phyloP scores from a whole-genome alignment of 208 protist genomes.

The Polymyxa betae region DNA sequence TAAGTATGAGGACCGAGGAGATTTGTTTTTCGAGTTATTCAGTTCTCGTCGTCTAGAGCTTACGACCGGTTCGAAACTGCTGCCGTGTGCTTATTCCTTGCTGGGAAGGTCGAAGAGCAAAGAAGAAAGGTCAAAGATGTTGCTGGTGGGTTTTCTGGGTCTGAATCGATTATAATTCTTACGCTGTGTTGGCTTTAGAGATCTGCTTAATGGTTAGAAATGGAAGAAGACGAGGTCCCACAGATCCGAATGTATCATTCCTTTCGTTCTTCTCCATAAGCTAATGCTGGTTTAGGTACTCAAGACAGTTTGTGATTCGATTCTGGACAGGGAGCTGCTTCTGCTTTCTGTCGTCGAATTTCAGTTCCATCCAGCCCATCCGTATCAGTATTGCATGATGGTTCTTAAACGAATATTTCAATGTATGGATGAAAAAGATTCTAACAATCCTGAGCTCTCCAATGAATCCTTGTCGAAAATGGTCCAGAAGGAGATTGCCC shows the following conservation, averaged over 20 bases:
- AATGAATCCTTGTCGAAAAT: neutral
- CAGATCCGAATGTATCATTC: neutral
- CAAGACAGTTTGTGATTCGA: neutral
- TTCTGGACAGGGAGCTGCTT: constrained; percentile 37
- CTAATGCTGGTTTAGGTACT: neutral
- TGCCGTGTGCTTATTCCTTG: constrained; percentile 23
- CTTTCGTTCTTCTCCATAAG: neutral
- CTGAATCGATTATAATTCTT: no score
- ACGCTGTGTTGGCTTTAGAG: neutral
- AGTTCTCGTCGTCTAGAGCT: neutral
- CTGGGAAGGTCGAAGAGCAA: constrained; percentile 50
- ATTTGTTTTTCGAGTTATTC: neutral
- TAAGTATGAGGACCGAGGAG: constrained; percentile 18
- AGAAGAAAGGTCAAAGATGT: constrained; percentile 48
- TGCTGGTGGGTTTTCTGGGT: neutral
- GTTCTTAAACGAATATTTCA: constrained; percentile 45
- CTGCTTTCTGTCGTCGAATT: constrained; percentile 47
- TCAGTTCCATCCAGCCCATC: constrained; percentile 21
- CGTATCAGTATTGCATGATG: constrained; percentile 49
- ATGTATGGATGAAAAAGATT: neutral
- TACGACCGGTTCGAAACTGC: constrained; percentile 35
- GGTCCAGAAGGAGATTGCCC: constrained; percentile 51
- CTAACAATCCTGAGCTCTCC: neutral
- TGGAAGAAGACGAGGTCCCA: no score
- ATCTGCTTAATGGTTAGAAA: constrained; percentile 21